These are phyloP conservation scores for Taiozyma sp. DNA, from an alignment of 1,139 yeast genomes.

Conservation along the genomic window DNA sequence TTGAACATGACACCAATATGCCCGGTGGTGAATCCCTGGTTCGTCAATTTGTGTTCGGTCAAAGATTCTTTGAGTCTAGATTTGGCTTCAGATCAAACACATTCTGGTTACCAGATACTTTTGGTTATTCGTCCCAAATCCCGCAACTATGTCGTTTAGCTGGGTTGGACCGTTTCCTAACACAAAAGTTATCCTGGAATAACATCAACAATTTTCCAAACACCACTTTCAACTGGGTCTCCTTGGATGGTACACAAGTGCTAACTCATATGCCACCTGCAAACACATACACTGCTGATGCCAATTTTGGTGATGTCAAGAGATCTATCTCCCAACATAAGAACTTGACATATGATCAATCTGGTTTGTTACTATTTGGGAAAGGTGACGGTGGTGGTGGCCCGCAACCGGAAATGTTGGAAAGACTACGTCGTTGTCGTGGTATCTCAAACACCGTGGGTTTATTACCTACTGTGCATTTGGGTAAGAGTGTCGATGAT, in stretches of 20 bases:
- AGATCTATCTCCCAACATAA: slow-evolving; percentile 79
- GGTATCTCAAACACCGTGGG: slow-evolving; percentile 81
- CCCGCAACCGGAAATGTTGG: slow-evolving; percentile 89
- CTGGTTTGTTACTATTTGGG: slow-evolving; percentile 80
- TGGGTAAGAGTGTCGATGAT: slow-evolving; percentile 67
- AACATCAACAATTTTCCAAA: slow-evolving; percentile 88
- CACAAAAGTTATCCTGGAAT: slow-evolving; percentile 95
- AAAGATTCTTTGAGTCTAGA: slow-evolving; percentile 70
- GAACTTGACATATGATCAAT: slow-evolving; percentile 72
- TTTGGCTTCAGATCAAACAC: slow-evolving; percentile 72
- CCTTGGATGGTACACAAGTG: slow-evolving; percentile 89
- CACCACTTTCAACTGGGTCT: slow-evolving; percentile 91
- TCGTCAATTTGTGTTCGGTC: slow-evolving; percentile 88
- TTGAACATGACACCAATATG: slow-evolving; percentile 91
- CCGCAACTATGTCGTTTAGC: slow-evolving; percentile 88
- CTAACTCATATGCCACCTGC: slow-evolving; percentile 98
- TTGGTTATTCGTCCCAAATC: slow-evolving; percentile 92
- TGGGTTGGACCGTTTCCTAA: slow-evolving; percentile 77
- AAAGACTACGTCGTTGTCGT: slow-evolving; percentile 84
- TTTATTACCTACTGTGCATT: slow-evolving; percentile 71
- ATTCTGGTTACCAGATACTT: slow-evolving; percentile 96
- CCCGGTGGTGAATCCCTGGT: slow-evolving; percentile 89
- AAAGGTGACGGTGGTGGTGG: slow-evolving; percentile 99
- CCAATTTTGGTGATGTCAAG: slow-evolving; percentile 87
- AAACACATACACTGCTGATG: slow-evolving; percentile 89